phyloP scores from a whole-genome alignment of 495 filamentous ascomycete genomes.

The Sordaria brevicollis region DNA sequence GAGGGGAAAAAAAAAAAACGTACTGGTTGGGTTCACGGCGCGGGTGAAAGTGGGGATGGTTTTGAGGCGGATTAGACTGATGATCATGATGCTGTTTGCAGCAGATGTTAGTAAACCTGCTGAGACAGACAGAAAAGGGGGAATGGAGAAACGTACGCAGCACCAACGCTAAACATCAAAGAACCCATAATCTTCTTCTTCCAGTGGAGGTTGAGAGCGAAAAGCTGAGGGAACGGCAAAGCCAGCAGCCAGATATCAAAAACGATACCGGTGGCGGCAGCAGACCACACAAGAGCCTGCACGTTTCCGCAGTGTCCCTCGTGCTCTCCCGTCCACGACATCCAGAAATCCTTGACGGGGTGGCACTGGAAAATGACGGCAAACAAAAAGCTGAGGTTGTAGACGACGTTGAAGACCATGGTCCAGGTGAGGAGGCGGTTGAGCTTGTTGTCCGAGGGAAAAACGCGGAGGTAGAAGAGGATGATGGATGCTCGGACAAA shows the following conservation, averaged over 20 bases:
- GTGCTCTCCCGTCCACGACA: slow-evolving; percentile 16
- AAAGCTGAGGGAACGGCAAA: slow-evolving; percentile 26
- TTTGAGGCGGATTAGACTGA: slow-evolving; percentile 21
- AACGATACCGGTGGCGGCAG: slow-evolving; percentile 23
- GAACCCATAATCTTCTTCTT: slow-evolving; percentile 25
- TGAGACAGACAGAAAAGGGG: not conserved
- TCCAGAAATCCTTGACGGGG: slow-evolving; percentile 25
- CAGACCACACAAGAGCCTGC: slow-evolving; percentile 18
- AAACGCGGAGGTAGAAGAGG: slow-evolving; percentile 42
- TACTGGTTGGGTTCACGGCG: slow-evolving; percentile 18
- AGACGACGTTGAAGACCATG: slow-evolving; percentile 24
- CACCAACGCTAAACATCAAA: slow-evolving; percentile 30
- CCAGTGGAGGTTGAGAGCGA: slow-evolving; percentile 21
- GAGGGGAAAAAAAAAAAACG: slow-evolving; percentile 3
- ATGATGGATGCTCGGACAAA: slow-evolving; percentile 37
- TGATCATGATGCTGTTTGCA: slow-evolving; percentile 15
- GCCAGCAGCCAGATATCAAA: slow-evolving; percentile 28
- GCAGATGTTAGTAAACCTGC: not conserved
- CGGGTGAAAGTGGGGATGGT: slow-evolving; percentile 18
- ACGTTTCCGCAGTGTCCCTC: slow-evolving; percentile 21
- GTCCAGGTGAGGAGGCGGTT: slow-evolving; percentile 21
- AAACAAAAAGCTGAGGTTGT: slow-evolving; percentile 28
- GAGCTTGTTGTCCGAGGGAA: slow-evolving; percentile 19
- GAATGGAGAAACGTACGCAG: slow-evolving; percentile 21
- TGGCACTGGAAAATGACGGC: slow-evolving; percentile 32